Percentiles rank a stretch among this genome's conserved stretches.
Conservation (phyloP, 176 grass and related monocot genomes). For the sorghum (Sorghum bicolor) region Sorghum_bicolor_NCBIv3 NC_012879.2:7412501-7413000, state of each 20-base stretch:
- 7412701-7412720: background rate
- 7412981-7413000: background rate
- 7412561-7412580: constrained; percentile 73
- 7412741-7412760: constrained; percentile 33
- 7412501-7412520: background rate
- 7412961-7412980: background rate
- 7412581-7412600: constrained; percentile 68
- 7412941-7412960: background rate
- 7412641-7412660: constrained; percentile 87
- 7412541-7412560: constrained; percentile 17
- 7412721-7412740: background rate
- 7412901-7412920: background rate
- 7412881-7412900: background rate
- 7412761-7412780: background rate
- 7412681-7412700: background rate
- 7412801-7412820: constrained; percentile 2
- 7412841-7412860: background rate
- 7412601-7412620: constrained; percentile 73
- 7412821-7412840: constrained; percentile 3
- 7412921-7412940: background rate
- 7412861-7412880: background rate
- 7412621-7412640: constrained; percentile 74
- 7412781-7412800: constrained; percentile 20
- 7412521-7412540: constrained; percentile 22
- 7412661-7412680: constrained; percentile 51